Evolutionary conservation across 1,284 basidiomycete species (phyloP).

Genomic region (Marasmius sp.): DNA sequence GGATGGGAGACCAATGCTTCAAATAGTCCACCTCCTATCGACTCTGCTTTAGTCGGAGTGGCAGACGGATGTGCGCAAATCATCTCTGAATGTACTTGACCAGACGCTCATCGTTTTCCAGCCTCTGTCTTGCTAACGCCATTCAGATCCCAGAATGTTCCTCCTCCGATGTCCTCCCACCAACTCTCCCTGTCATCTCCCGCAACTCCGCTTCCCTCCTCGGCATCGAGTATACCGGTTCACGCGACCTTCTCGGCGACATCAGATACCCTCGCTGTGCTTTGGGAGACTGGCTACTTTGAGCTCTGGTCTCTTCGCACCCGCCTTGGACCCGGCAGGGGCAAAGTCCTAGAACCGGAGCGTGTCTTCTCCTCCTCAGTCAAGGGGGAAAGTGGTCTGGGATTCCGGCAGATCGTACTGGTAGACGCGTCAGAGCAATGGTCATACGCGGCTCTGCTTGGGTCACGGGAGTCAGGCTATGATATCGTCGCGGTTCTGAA

Average conservation of each 20-base stretch:
- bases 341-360: conserved; percentile 62
- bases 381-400: conserved; percentile 21
- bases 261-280: conserved; percentile 61
- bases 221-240: conserved; percentile 46
- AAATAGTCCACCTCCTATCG: conserved; percentile 59
- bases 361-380: conserved; percentile 34
- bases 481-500: conserved; percentile 3
- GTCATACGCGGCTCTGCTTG: conserved; percentile 1
- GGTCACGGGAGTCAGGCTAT: conserved; percentile 1
- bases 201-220: conserved; percentile 15
- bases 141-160: conserved; percentile 91
- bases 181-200: conserved; percentile 47
- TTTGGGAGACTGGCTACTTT: conserved; percentile 67
- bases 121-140: conserved; percentile 84
- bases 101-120: conserved; percentile 27
- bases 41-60: conserved; percentile 87
- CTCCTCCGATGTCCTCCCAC: conserved; percentile 91
- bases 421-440: conserved; percentile 12
- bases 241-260: conserved; percentile 65
- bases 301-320: conserved; percentile 74
- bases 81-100: neutral
- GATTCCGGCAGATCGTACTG: conserved; percentile 40
- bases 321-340: conserved; percentile 57
- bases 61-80: conserved; percentile 80
- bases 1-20: conserved; percentile 79